phyloP scores from a whole-genome alignment of 768 basidiomycete species.

The Lentinula edodes region DNA sequence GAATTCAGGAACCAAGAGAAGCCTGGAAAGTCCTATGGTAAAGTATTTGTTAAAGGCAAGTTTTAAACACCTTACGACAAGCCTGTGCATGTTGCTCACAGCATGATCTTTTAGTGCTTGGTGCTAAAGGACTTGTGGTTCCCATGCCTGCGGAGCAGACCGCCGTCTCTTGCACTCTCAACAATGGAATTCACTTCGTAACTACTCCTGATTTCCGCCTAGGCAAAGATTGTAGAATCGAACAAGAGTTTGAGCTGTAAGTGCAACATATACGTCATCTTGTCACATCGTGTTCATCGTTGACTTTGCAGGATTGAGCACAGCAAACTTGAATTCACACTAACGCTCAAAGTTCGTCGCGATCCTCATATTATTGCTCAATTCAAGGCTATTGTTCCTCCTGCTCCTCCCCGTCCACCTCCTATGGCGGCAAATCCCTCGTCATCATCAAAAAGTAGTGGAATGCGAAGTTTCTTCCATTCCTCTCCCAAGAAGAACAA shows the following conservation, averaged over 20 bases:
- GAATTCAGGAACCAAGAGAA: constrained; percentile 76
- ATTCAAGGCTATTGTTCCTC: constrained; percentile 55
- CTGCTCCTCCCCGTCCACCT: constrained; percentile 35
- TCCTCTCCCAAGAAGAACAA: constrained; percentile 69
- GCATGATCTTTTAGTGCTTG: constrained; percentile 51
- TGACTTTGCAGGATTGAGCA: constrained; percentile 67
- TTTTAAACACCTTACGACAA: constrained; percentile 6
- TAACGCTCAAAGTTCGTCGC: constrained; percentile 80
- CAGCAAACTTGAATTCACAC: constrained; percentile 91
- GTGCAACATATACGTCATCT: constrained; percentile 20
- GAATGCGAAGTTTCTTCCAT: constrained; percentile 72
- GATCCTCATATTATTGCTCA: constrained; percentile 83
- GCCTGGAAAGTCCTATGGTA: constrained; percentile 77
- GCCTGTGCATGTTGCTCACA: constrained; percentile 6
- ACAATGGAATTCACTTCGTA: constrained; percentile 96
- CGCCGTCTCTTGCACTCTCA: constrained; percentile 77
- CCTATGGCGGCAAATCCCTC: constrained; percentile 42
- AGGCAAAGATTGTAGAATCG: constrained; percentile 53
- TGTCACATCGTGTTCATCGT: neutral
- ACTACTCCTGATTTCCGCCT: constrained; percentile 79
- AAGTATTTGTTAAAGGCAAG: constrained; percentile 90
- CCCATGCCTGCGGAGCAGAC: constrained; percentile 79
- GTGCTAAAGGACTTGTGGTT: constrained; percentile 65
- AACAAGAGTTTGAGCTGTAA: constrained; percentile 89
- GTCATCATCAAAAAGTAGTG: constrained; percentile 46